Conservation (phyloP, 2,329 filamentous ascomycete genomes). For the Claviceps sp. region DNA sequence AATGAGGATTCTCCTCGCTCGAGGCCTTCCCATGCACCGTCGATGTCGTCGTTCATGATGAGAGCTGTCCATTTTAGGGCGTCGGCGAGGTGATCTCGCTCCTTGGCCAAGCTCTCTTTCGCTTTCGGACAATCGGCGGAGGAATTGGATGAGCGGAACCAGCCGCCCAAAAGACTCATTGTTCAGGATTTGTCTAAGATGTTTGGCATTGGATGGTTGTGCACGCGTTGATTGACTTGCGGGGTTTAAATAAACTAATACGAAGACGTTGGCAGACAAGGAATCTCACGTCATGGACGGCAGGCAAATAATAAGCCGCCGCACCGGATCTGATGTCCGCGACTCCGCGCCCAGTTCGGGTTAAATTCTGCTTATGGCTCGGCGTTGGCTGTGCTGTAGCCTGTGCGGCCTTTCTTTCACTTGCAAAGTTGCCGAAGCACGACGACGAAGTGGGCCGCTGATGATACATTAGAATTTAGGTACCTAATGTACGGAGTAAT, state of each 20-base stretch:
- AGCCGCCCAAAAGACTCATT: slow-evolving; percentile 37
- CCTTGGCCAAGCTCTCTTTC: slow-evolving; percentile 22
- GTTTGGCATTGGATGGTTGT: background rate
- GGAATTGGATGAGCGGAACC: slow-evolving; percentile 33
- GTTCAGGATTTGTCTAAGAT: background rate
- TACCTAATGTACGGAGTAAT: too few species aligned
- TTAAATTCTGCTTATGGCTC: background rate
- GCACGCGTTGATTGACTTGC: background rate
- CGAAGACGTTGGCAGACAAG: background rate
- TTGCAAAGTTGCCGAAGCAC: background rate
- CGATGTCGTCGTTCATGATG: slow-evolving; percentile 85
- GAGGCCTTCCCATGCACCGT: slow-evolving; percentile 63
- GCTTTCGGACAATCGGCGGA: slow-evolving; percentile 16
- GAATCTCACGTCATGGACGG: background rate
- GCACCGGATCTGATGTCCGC: background rate
- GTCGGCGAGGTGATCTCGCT: slow-evolving; percentile 42
- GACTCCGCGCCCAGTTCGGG: background rate
- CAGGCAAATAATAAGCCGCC: background rate
- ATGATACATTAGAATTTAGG: background rate
- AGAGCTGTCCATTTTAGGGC: slow-evolving; percentile 52
- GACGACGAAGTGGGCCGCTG: background rate
- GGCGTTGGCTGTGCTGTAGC: background rate
- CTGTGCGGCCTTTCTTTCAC: background rate
- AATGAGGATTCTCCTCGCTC: slow-evolving; percentile 69
- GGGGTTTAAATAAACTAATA: background rate